Evolutionary conservation across 2,329 filamentous ascomycete species (phyloP).

Genomic region (Colletotrichum sp.): DNA sequence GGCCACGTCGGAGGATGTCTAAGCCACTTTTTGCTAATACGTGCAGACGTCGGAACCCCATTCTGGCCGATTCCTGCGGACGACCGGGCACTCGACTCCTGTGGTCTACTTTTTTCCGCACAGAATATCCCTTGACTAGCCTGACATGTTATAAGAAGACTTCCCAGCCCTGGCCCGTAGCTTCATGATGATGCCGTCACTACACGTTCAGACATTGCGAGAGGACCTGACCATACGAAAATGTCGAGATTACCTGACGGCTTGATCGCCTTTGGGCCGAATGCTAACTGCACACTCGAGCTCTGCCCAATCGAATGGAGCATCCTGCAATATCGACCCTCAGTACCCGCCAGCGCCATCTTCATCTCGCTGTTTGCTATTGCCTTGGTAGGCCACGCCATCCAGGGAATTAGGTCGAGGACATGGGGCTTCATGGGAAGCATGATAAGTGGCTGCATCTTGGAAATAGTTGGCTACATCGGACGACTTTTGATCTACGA

Average conservation of each 20-base stretch:
- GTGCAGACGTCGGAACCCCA: background rate
- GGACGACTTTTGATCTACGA: slow-evolving; percentile 61
- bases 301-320: slow-evolving; percentile 46
- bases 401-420: slow-evolving; percentile 45
- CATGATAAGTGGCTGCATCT: slow-evolving; percentile 59
- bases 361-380: slow-evolving; percentile 47
- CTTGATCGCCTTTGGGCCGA: slow-evolving; percentile 41
- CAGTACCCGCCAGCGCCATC: slow-evolving; percentile 34
- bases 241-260: slow-evolving; percentile 8
- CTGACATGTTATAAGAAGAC: background rate
- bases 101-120: too few species aligned
- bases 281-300: slow-evolving; percentile 51
- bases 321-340: slow-evolving; percentile 47
- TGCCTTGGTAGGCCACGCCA: slow-evolving; percentile 45
- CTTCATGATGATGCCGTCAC: background rate
- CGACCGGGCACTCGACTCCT: background rate
- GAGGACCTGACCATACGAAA: background rate
- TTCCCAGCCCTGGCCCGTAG: background rate
- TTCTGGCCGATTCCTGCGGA: slow-evolving; percentile 3
- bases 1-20: background rate
- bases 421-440: slow-evolving; percentile 48
- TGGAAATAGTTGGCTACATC: slow-evolving; percentile 67
- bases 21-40: background rate
- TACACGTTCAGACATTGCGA: background rate
- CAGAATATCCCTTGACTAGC: background rate